Conservation (phyloP, 1,284 basidiomycete genomes). For the Austropuccinia psidii region DNA sequence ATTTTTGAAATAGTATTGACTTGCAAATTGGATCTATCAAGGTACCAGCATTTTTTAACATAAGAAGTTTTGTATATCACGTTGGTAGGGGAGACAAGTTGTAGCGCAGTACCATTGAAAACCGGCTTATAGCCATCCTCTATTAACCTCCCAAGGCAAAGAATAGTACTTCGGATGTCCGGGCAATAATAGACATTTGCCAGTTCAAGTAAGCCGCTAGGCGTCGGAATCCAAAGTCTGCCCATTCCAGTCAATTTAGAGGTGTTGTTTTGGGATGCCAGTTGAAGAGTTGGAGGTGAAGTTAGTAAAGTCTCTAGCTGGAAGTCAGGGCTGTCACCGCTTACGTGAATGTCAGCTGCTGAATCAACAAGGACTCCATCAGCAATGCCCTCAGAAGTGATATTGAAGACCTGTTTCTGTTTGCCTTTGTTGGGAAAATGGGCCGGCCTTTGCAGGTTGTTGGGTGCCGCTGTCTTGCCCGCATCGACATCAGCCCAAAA, state of each 20-base stretch:
- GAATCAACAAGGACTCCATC: not conserved
- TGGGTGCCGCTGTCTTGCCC: not conserved
- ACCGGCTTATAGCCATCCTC: not conserved
- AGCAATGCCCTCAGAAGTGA: too few species aligned
- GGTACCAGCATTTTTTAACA: not conserved
- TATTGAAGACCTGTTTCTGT: too few species aligned
- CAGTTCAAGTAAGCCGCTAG: not conserved
- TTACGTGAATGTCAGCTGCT: not conserved
- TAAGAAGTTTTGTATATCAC: not conserved
- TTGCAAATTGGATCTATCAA: too few species aligned
- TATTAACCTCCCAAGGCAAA: not conserved
- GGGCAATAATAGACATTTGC: not conserved
- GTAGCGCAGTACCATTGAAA: not conserved
- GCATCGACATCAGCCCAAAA: not conserved
- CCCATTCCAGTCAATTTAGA: not conserved
- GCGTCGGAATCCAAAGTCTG: not conserved
- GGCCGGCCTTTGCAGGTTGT: too few species aligned
- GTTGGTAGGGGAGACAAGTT: not conserved
- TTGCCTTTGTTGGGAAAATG: too few species aligned
- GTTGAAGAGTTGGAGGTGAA: not conserved
- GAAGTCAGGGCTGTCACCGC: not conserved
- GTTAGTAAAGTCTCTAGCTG: not conserved
- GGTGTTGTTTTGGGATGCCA: not conserved
- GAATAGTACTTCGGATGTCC: not conserved
- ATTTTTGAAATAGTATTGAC: not conserved